Conservation (phyloP, 768 basidiomycete species). For the Boletus patriciae region DNA sequence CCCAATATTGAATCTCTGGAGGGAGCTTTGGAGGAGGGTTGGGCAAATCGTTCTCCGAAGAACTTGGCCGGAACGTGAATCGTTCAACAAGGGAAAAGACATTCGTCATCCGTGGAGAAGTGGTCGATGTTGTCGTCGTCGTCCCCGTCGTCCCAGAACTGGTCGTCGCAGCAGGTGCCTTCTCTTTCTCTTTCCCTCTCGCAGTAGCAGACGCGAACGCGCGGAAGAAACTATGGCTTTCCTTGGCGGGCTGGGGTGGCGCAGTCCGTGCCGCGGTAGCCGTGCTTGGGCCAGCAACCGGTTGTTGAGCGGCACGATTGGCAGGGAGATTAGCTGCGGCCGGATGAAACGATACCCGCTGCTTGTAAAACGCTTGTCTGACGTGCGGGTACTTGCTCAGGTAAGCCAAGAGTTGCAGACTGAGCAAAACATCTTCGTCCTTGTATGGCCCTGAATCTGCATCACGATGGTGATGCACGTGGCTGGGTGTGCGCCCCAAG, state of each 20-base stretch:
- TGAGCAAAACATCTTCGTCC: constrained; percentile 91
- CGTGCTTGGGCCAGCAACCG: constrained; percentile 29
- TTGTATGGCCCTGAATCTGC: constrained; percentile 68
- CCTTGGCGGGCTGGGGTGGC: constrained; percentile 28
- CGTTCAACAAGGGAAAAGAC: constrained; percentile 95
- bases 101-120: constrained; percentile 63
- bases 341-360: constrained; percentile 77
- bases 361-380: constrained; percentile 92
- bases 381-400: constrained; percentile 98
- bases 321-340: constrained; percentile 51
- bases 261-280: constrained; percentile 6
- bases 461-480: constrained; percentile 42
- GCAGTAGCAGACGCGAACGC: constrained; percentile 43
- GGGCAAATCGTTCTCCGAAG: constrained; percentile 70
- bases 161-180: constrained; percentile 18
- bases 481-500: constrained; percentile 28
- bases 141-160: constrained; percentile 19
- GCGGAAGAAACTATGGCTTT: constrained; percentile 45
- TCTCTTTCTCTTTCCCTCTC: constrained; percentile 52
- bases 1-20: constrained; percentile 97
- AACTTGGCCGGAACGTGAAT: constrained; percentile 92
- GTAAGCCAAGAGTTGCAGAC: constrained; percentile 92
- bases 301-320: constrained; percentile 28
- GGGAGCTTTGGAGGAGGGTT: constrained; percentile 74
- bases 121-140: neutral